phyloP scores from a whole-genome alignment of 2,329 filamentous ascomycete genomes.

The Seiridium unicorne region DNA sequence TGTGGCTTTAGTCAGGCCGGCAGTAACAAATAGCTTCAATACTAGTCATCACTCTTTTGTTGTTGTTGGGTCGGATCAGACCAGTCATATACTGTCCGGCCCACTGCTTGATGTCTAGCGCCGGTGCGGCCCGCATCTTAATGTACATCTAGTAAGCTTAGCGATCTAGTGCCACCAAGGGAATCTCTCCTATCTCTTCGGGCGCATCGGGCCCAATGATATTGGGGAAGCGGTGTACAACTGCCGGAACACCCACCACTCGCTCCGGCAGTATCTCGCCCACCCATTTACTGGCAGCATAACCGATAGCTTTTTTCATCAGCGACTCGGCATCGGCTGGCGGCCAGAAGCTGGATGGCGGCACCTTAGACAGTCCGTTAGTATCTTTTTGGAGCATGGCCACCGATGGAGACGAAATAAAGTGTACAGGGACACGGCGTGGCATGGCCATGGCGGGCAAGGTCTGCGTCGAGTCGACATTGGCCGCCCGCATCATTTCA shows the following conservation, averaged over 20 bases:
- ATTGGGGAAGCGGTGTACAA: background rate
- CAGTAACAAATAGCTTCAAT: too few relatives aligned
- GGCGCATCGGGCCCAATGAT: background rate
- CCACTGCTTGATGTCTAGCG: background rate
- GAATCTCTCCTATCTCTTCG: background rate
- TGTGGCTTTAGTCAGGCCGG: too few relatives aligned
- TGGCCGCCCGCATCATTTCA: background rate
- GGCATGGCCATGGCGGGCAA: slow-evolving; percentile 2
- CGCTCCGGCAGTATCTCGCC: background rate
- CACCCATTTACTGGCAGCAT: background rate
- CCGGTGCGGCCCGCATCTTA: background rate
- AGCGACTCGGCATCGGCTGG: background rate
- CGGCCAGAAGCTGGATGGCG: background rate
- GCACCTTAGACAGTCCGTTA: background rate
- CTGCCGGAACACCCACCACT: background rate
- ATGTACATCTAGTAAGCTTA: background rate
- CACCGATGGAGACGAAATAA: slow-evolving; percentile 10
- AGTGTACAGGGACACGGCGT: slow-evolving; percentile 12
- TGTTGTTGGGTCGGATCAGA: too few relatives aligned
- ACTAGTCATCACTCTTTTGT: too few relatives aligned
- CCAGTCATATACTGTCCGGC: background rate
- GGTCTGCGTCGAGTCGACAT: slow-evolving; percentile 11
- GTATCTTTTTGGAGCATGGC: background rate
- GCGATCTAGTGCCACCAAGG: background rate
- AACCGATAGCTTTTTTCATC: background rate